A percentile compares a stretch with the other conserved stretches of the same genome.
Conservation (phyloP, 2,329 filamentous ascomycete species). For the Colletotrichum musae region DNA sequence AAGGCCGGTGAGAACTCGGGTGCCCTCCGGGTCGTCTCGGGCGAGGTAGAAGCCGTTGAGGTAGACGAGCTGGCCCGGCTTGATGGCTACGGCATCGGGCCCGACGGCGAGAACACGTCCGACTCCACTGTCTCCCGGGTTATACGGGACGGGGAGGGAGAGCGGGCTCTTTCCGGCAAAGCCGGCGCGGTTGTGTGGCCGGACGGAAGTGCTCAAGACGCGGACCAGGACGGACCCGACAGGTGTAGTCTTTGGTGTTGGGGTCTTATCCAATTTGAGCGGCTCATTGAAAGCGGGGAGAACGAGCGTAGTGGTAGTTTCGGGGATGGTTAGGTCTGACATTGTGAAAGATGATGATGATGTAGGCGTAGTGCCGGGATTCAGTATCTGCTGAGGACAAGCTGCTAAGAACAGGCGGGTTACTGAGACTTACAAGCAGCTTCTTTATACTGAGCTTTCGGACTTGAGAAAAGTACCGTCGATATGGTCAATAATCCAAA, state of each 20-base stretch:
- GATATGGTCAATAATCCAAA: background rate
- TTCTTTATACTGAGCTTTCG: conserved; percentile 5
- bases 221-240: conserved; percentile 4
- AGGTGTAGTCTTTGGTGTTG: conserved; percentile 9
- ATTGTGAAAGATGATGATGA: too few relatives aligned
- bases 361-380: background rate
- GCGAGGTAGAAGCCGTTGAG: conserved; percentile 48
- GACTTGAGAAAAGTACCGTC: background rate
- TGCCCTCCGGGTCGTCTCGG: conserved; percentile 47
- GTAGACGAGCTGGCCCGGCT: conserved; percentile 52
- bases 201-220: conserved; percentile 5
- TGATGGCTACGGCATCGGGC: conserved; percentile 49
- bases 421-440: background rate
- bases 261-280: conserved; percentile 11
- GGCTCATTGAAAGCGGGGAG: conserved; percentile 10
- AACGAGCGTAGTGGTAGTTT: conserved; percentile 5
- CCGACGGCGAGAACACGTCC: conserved; percentile 53
- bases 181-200: conserved; percentile 9
- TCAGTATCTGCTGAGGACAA: background rate
- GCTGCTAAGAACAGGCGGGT: background rate
- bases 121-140: conserved; percentile 52
- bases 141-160: conserved; percentile 48
- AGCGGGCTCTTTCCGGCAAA: conserved; percentile 8
- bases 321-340: conserved; percentile 1
- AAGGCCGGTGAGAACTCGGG: conserved; percentile 48